These are phyloP conservation scores for Nadsonia commutata DNA, from an alignment of 1,139 yeast species.

Conservation along the genomic window DNA sequence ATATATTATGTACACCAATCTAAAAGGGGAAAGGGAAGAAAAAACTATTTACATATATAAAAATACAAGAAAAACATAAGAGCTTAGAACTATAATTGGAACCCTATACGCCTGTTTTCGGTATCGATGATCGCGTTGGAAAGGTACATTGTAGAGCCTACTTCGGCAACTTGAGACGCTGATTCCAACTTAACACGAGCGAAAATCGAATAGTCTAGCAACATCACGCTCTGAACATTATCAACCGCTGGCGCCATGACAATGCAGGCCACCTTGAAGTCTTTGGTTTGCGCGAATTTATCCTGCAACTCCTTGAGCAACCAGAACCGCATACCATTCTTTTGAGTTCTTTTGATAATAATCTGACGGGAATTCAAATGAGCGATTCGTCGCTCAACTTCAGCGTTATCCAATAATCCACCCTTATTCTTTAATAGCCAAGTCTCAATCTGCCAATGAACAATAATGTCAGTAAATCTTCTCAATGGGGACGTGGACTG, in stretches of 20 bases:
- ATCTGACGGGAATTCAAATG: not conserved
- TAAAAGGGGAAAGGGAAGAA: no score
- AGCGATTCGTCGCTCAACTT: not conserved
- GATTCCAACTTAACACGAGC: not conserved
- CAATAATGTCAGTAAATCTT: conserved; percentile 67
- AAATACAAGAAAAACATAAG: no score
- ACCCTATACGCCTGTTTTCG: not conserved
- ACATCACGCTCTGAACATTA: not conserved
- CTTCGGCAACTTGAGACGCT: not conserved
- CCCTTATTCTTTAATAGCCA: not conserved
- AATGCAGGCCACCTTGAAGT: not conserved
- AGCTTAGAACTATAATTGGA: not conserved
- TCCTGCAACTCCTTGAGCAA: not conserved
- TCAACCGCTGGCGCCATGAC: not conserved
- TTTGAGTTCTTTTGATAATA: not conserved
- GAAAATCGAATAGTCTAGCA: not conserved
- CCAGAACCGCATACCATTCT: not conserved
- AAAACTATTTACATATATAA: no score
- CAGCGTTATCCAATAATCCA: not conserved
- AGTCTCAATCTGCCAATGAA: conserved; percentile 57
- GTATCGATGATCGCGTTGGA: not conserved
- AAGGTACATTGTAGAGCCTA: not conserved
- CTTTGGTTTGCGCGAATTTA: not conserved
- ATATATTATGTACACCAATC: no score
- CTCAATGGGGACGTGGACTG: conserved; percentile 85